Evolutionary conservation across 257 asterid species (phyloP), one percentile per base, ranked within the genome.

Genomic region (Nicotiana tomentosiformis): DNA sequence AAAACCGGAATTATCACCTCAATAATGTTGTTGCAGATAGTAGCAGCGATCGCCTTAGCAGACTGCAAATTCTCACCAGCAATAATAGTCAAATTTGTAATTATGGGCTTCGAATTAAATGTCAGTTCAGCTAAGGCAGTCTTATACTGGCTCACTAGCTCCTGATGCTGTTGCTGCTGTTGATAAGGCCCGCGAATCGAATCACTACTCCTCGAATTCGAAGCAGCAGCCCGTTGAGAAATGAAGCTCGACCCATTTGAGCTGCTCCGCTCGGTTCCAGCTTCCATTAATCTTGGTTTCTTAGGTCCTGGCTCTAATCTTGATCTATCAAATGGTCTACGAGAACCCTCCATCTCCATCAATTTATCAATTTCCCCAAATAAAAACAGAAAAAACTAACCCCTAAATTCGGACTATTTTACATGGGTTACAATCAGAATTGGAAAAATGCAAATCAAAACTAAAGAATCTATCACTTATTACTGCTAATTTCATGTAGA

Each of bases 31-130:
- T 87, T 67, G 83, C 97, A 96, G 86, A 96, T 85, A 64, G 93
- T 84, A 49, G 90, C 91, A 29, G 97, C 97, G 65, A 96, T 89
- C 49, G 96, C 95, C 91, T 96, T 96, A 26, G 99, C 96, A 14
- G 98, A 98, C 33, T 88, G 90, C 81, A 90, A 81, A 92, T 92
- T 94, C 94, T 96, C 99, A 29, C 99, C 99, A 2, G 99, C 99
- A 49, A 96, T 96, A 72, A 96, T 96, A 20, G 99, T 94, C 90
- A 96, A 87, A 86, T 96, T 96, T 4, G 99, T 96, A 76, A 96
- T 96, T 17, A 96, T 96, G 7, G 99, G 99, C 90, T 96, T 96
- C 53, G 99, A 94, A 84, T 94, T 96, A 84, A 94, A 93, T 20
- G 96, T 94, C 69, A 96, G 87, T 89, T 96, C 99, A 61, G 94